Conservation (phyloP, 2,329 filamentous ascomycete species). For the Scytalidium lignicola region DNA sequence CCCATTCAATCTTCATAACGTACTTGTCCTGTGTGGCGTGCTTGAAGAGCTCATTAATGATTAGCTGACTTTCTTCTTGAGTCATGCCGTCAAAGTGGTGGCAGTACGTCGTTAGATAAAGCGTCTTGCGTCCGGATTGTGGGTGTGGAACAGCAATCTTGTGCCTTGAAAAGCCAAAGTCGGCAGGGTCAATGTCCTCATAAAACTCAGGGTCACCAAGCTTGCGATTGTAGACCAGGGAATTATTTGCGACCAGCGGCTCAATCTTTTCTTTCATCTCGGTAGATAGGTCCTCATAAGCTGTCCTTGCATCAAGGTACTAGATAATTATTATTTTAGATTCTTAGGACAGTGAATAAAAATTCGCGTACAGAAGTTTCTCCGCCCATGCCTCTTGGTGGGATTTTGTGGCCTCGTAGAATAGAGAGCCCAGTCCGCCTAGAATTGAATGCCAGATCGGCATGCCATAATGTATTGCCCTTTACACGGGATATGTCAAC, state of each 20-base stretch:
- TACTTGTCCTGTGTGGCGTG: slow-evolving; percentile 38
- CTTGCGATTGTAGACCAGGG: slow-evolving; percentile 46
- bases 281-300: slow-evolving; percentile 40
- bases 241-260: slow-evolving; percentile 40
- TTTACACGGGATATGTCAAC: slow-evolving; percentile 14
- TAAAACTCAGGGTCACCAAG: slow-evolving; percentile 37
- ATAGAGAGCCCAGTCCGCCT: slow-evolving; percentile 45
- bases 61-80: slow-evolving; percentile 28
- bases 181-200: slow-evolving; percentile 24
- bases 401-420: slow-evolving; percentile 42
- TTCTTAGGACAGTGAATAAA: too few relatives aligned
- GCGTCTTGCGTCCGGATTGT: slow-evolving; percentile 39
- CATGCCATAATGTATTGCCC: slow-evolving; percentile 47
- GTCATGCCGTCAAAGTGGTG: slow-evolving; percentile 43
- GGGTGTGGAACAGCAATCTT: slow-evolving; percentile 46
- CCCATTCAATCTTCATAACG: slow-evolving; percentile 40
- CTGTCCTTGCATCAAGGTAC: slow-evolving; percentile 45
- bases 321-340: slow-evolving; percentile 10
- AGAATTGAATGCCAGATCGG: slow-evolving; percentile 48
- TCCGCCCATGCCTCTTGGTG: slow-evolving; percentile 39
- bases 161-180: slow-evolving; percentile 12
- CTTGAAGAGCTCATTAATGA: slow-evolving; percentile 31
- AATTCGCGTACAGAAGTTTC: slow-evolving; percentile 30
- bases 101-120: slow-evolving; percentile 47
- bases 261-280: slow-evolving; percentile 22